These are phyloP conservation scores for Porphyrellus cyaneotinctus DNA, from an alignment of 768 basidiomycete genomes.

Conservation along the genomic window DNA sequence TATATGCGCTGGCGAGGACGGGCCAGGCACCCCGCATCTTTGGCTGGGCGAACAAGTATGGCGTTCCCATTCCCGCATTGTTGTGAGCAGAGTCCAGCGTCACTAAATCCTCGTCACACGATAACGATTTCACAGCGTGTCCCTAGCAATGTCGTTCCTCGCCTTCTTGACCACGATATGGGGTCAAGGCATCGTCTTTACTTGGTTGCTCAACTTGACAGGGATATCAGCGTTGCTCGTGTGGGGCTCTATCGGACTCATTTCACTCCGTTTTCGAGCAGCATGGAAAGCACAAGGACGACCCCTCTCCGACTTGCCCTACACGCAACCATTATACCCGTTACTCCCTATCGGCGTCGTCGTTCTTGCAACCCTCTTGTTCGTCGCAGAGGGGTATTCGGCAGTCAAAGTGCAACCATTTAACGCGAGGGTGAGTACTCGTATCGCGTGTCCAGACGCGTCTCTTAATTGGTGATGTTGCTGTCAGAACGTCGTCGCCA, in stretches of 20 bases:
- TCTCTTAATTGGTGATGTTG: background rate
- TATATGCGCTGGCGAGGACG: slow-evolving; percentile 55
- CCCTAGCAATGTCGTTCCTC: slow-evolving; percentile 45
- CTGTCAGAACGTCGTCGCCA: slow-evolving; percentile 49
- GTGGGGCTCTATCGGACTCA: slow-evolving; percentile 56
- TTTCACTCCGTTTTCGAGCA: slow-evolving; percentile 58
- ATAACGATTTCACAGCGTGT: slow-evolving; percentile 33
- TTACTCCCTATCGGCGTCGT: slow-evolving; percentile 49
- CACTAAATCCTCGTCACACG: background rate
- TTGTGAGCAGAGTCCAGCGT: slow-evolving; percentile 37
- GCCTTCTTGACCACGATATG: slow-evolving; percentile 58
- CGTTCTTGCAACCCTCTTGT: slow-evolving; percentile 47
- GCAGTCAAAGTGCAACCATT: slow-evolving; percentile 44
- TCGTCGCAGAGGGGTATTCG: slow-evolving; percentile 52
- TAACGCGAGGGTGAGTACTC: slow-evolving; percentile 34
- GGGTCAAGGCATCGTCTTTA: slow-evolving; percentile 52
- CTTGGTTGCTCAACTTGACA: slow-evolving; percentile 59
- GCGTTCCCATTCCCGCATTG: slow-evolving; percentile 57
- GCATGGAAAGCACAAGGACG: slow-evolving; percentile 55
- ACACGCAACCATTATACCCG: slow-evolving; percentile 52
- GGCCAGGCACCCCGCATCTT: slow-evolving; percentile 66
- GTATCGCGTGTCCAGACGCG: background rate
- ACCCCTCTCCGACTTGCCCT: slow-evolving; percentile 51
- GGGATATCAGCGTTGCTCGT: slow-evolving; percentile 66
- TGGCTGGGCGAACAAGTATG: slow-evolving; percentile 58